Conservation (phyloP, 768 basidiomycete genomes). For the Kwoniella heveanensis region DNA sequence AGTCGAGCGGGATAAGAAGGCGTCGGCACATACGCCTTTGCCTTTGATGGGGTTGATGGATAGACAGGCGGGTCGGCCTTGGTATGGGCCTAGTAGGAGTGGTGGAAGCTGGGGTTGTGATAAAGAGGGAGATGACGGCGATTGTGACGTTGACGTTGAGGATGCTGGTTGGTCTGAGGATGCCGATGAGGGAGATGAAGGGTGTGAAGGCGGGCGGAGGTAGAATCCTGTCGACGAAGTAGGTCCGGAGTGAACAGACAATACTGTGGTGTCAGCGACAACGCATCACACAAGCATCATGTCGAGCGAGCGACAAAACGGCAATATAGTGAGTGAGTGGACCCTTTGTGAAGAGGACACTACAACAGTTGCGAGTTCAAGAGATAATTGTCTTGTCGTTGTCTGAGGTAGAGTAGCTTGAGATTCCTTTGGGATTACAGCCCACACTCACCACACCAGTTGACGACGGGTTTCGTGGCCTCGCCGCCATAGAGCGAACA, state of each 20-base stretch:
- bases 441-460: constrained; percentile 93
- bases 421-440: too few relatives aligned
- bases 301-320: too few relatives aligned
- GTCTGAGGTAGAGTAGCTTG: too few relatives aligned
- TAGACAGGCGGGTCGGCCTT: constrained; percentile 88
- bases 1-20: constrained; percentile 64
- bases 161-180: not conserved
- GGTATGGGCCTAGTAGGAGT: constrained; percentile 79
- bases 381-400: too few relatives aligned
- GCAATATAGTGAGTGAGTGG: too few relatives aligned
- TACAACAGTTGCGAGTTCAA: too few relatives aligned
- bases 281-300: too few relatives aligned
- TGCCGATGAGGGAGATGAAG: constrained; percentile 13
- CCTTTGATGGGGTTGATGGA: constrained; percentile 65
- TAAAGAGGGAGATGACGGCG: not conserved
- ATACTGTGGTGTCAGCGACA: not conserved
- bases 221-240: constrained; percentile 85
- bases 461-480: constrained; percentile 68
- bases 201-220: constrained; percentile 58
- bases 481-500: constrained; percentile 67
- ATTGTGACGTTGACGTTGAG: constrained; percentile 4
- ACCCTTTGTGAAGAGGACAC: too few relatives aligned
- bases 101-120: constrained; percentile 23
- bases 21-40: constrained; percentile 84
- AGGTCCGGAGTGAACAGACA: too few relatives aligned